Conservation (phyloP, 306 rosid genomes). For the Spatholobus suberectus region DNA sequence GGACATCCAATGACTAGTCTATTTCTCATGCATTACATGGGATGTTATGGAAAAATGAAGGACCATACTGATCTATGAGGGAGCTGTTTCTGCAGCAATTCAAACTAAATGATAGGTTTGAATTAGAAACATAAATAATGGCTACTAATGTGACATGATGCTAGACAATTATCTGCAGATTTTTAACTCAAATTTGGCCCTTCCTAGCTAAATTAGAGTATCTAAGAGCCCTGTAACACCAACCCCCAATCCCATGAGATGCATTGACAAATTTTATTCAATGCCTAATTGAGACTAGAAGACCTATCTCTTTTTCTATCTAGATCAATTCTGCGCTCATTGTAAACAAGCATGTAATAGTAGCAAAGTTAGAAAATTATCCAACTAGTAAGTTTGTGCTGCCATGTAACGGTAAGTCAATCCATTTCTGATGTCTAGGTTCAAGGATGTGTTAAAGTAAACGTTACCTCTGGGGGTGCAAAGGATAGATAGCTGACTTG, state of each 20-base stretch:
- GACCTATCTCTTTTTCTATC: neutral
- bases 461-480: constrained; percentile 93
- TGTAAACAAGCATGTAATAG: neutral
- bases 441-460: constrained; percentile 29
- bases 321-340: neutral
- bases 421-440: constrained; percentile 29
- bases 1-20: neutral
- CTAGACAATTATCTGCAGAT: neutral
- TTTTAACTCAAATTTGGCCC: neutral
- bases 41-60: neutral
- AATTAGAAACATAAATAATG: constrained; percentile 6
- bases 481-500: constrained; percentile 80
- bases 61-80: neutral
- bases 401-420: neutral
- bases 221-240: constrained; percentile 2
- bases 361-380: neutral
- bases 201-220: constrained; percentile 12
- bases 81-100: neutral
- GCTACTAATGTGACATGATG: neutral
- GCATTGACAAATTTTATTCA: neutral
- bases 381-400: neutral
- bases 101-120: neutral
- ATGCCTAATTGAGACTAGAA: neutral
- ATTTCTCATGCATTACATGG: neutral
- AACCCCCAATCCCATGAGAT: neutral